Base-by-base conservation (phyloP, 2,329 filamentous ascomycete species). In the Gnomoniopsis smithogilvyi region DNA sequence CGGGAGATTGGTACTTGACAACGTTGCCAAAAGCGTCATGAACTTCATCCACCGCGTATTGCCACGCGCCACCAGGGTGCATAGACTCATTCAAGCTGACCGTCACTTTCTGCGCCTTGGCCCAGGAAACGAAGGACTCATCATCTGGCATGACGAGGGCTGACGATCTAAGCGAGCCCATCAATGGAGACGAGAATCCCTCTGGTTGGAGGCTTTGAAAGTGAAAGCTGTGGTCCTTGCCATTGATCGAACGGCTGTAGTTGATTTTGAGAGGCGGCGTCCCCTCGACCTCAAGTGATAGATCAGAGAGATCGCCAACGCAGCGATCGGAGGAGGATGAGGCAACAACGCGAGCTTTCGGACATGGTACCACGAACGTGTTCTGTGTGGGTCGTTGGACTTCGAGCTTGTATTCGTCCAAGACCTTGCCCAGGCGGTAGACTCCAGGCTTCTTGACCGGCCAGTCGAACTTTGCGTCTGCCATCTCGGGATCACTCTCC, bases 141-240 rank as follows among this genome's bases (percentile, higher is more conserved):
- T 84, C 80, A 43, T 77, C 81, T 14, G 81, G 74, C 46, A 78
- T 74, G 46, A 89, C 77, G 46, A 92, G 70, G 19, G 80, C 81
- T 21, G 81, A 81, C 1, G 83, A 79, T 26, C 77, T 79, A 51
- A 81, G 78, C 48, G 85, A 80, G 52, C 82, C 82, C n/a, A 89
- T 75, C 38, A 96, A 78, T 1, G 92, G 92, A 1, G 92, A 96
- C 3, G 83, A 80, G 67, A 93, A 88, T 38, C 91, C 90, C 51
- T 97, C 92, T 0, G 95, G 93, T 67, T 96, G 93, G 48, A 99
- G 85, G 68, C 91, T 96, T 73, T 98, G 93, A 66, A 96, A 94
- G 63, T 94, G 92, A 65, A 93, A 92, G 61, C 90, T 91, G 66
- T 88, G 87, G 64, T 96, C 87, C 64, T 90, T 88, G 62, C 87